Base-by-base conservation (phyloP, 192 early-diverging fungal species). In the Podochytrium sp. region DNA sequence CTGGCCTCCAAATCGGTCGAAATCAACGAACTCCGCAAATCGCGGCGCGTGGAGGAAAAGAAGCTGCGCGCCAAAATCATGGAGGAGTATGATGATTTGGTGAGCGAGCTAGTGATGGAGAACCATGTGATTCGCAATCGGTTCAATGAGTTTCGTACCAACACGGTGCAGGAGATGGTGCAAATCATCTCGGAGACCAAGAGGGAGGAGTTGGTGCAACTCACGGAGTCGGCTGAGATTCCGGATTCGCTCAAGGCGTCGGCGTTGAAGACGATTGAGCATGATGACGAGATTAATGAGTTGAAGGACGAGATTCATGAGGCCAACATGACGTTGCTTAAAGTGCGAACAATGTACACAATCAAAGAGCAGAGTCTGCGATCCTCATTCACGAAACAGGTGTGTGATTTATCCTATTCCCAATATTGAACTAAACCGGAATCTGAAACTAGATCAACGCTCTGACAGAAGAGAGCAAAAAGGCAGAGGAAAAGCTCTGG, bases 401-500 rank as follows among this genome's bases (percentile, higher is more conserved):
- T 85, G 50, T 1, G n/a, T 18, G n/a, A 18, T 2, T n/a, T n/a
- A n/a, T n/a, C n/a, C n/a, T n/a, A n/a, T n/a, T n/a, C n/a, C n/a
- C n/a, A n/a, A n/a, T n/a, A 37, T 38, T 71, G 20, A 42, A 27
- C 20, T 51, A 43, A 4, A n/a, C 33, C 18, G 63, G n/a, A 20
- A 27, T 16, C 20, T 65, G 6, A 67, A 25, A 30, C 43, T 61
- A 86, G 82, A 72, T 84, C 3, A 77, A 84, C 38, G 83, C 78
- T 47, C 53, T 87, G 4, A 76, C 69, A 23, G 86, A 85, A 49
- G 78, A 79, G 6, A 84, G 65, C 76, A 85, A 83, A 55, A 50
- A 49, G n/a, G 83, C 83, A 25, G 83, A 87, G 73, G 82, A 83
- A 70, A 87, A 86, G 73, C 74, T 87, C 7, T 87, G 86, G 86